These are phyloP conservation scores for Geotrichum cucujoidarum DNA, from an alignment of 1,139 yeast species.

Conservation along the genomic window DNA sequence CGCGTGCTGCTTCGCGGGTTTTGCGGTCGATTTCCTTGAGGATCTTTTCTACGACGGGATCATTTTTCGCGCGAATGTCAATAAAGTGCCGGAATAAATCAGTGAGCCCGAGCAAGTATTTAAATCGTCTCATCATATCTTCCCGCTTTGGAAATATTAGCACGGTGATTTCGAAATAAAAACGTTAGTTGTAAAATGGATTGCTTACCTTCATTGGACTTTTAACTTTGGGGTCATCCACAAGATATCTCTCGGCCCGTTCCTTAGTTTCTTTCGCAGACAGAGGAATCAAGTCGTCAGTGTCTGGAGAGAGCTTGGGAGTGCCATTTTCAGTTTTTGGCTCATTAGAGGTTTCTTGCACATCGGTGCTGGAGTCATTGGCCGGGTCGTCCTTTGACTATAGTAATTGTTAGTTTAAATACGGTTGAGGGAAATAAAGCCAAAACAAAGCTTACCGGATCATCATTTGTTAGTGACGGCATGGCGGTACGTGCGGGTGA, in stretches of 20 bases:
- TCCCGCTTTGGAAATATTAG: conserved; percentile 27
- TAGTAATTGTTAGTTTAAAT: background rate
- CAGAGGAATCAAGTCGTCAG: conserved; percentile 6
- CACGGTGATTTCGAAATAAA: too few relatives aligned
- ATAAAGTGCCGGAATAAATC: conserved; percentile 88
- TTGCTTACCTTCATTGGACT: conserved; percentile 15
- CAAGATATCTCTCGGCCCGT: conserved; percentile 18
- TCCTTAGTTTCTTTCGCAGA: conserved; percentile 16
- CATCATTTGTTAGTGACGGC: conserved; percentile 15
- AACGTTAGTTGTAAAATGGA: too few relatives aligned
- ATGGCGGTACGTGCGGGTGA: background rate
- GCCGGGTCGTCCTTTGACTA: conserved; percentile 4
- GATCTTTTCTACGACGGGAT: conserved; percentile 59
- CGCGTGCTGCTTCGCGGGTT: conserved; percentile 28
- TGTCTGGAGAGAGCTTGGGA: background rate
- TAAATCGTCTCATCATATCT: conserved; percentile 55
- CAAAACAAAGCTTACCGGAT: conserved; percentile 6
- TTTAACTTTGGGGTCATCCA: conserved; percentile 18
- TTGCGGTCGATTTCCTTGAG: conserved; percentile 50
- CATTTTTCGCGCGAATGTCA: conserved; percentile 73
- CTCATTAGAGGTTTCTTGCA: background rate
- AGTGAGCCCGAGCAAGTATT: conserved; percentile 75
- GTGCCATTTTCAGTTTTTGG: background rate
- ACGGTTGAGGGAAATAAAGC: background rate
- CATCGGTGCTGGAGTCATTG: conserved; percentile 1